Conservation (phyloP, 345 rosid species). For the Firmiana major region DNA sequence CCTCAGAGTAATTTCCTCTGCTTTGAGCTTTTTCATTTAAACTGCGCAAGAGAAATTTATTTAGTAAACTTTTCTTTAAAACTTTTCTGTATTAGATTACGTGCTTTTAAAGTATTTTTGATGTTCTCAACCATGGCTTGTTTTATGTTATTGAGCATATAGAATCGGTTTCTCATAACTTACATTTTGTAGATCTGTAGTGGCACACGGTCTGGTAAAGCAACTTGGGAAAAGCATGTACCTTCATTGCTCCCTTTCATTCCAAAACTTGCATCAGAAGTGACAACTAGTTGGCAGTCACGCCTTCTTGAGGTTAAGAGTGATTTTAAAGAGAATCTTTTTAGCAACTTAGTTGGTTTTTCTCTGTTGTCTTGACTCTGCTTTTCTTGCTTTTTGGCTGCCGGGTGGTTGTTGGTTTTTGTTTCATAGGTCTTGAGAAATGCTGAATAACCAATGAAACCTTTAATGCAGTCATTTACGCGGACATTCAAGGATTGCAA, state of each 20-base stretch:
- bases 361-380: background rate
- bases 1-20: background rate
- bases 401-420: conserved; percentile 4
- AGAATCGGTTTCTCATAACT: conserved; percentile 10
- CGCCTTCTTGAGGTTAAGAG: conserved; percentile 69
- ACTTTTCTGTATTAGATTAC: background rate
- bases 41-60: background rate
- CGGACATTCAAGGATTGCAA: conserved; percentile 53
- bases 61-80: background rate
- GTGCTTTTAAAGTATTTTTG: background rate
- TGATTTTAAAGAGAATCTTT: conserved; percentile 7
- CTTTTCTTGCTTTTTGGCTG: background rate
- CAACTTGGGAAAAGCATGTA: conserved; percentile 41
- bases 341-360: background rate
- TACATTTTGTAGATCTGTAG: conserved; percentile 40
- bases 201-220: conserved; percentile 37
- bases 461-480: conserved; percentile 72
- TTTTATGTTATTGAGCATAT: conserved; percentile 1
- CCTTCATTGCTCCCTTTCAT: conserved; percentile 52
- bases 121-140: background rate
- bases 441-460: conserved; percentile 9
- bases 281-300: conserved; percentile 46
- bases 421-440: background rate
- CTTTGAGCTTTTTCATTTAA: background rate
- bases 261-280: conserved; percentile 56